A percentile compares a stretch with the other conserved stretches of the same genome.
These are phyloP conservation scores for Reticulascus tulasneorum DNA, from an alignment of 2,329 filamentous ascomycete genomes.

Conservation along the genomic window DNA sequence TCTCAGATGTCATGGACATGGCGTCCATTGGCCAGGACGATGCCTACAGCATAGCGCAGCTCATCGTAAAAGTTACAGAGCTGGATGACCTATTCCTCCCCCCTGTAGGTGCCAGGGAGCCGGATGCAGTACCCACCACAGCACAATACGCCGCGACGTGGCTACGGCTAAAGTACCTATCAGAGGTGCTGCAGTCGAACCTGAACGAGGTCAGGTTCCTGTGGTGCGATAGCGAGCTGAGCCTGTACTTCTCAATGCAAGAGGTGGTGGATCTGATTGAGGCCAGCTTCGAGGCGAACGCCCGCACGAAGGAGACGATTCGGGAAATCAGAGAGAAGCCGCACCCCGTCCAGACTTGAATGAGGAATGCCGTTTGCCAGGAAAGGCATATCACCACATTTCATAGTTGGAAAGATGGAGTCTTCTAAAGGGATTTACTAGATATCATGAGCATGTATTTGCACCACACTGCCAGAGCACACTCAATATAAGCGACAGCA, in stretches of 20 bases:
- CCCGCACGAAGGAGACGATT: conserved; percentile 53
- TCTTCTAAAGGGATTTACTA: no score
- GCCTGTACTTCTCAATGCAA: conserved; percentile 56
- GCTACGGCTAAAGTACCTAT: conserved; percentile 61
- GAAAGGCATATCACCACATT: no score
- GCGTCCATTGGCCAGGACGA: conserved; percentile 59
- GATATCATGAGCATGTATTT: no score
- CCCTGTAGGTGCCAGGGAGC: conserved; percentile 18
- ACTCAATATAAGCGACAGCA: no score
- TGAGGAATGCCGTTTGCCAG: no score
- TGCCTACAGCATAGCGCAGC: conserved; percentile 55
- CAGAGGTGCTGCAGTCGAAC: conserved; percentile 63
- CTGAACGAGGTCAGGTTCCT: conserved; percentile 59
- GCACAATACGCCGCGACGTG: conserved; percentile 58
- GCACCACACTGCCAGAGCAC: no score
- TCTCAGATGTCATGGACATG: conserved; percentile 59
- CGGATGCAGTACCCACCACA: conserved; percentile 48
- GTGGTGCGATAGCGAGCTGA: conserved; percentile 64
- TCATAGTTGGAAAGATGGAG: no score
- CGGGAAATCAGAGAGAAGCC: conserved; percentile 53
- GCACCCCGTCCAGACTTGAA: conserved; percentile 28
- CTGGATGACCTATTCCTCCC: conserved; percentile 59
- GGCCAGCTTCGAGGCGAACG: conserved; percentile 62
- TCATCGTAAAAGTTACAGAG: conserved; percentile 54
- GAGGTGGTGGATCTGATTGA: conserved; percentile 61